These are phyloP conservation scores for Termitomyces sp. DNA, from an alignment of 768 basidiomycete species.

Conservation along the genomic window DNA sequence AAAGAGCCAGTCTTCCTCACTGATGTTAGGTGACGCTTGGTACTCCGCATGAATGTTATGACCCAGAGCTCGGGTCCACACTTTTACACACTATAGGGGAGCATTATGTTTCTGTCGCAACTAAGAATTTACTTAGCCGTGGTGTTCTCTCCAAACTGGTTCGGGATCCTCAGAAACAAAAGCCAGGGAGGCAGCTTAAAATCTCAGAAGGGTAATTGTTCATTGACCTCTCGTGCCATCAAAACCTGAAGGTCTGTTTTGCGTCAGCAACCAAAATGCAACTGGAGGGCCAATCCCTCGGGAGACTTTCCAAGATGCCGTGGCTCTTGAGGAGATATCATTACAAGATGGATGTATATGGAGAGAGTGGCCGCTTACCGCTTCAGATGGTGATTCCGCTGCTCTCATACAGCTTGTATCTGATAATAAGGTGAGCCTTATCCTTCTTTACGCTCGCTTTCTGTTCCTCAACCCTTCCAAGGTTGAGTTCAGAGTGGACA, in stretches of 20 bases:
- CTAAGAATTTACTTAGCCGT: constrained; percentile 53
- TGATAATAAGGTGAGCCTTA: constrained; percentile 54
- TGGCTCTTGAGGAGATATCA: constrained; percentile 53
- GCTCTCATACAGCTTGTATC: constrained; percentile 79
- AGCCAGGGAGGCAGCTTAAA: constrained; percentile 70
- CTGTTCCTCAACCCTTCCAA: constrained; percentile 20
- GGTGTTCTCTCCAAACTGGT: constrained; percentile 64
- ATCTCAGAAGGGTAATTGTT: constrained; percentile 62
- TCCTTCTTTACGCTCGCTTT: neutral
- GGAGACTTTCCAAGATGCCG: constrained; percentile 71
- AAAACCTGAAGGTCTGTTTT: neutral
- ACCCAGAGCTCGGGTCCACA: constrained; percentile 49
- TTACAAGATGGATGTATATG: constrained; percentile 41
- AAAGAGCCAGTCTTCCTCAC: neutral
- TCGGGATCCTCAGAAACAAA: constrained; percentile 55
- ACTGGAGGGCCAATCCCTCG: constrained; percentile 57
- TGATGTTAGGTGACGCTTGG: constrained; percentile 67
- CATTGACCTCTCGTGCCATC: neutral
- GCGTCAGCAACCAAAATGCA: constrained; percentile 57
- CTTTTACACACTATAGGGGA: constrained; percentile 58
- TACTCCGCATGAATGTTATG: constrained; percentile 65
- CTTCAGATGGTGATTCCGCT: constrained; percentile 78
- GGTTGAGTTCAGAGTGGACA: constrained; percentile 74
- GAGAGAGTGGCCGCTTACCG: constrained; percentile 76
- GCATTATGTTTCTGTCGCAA: constrained; percentile 48